A percentile compares a stretch with the other conserved stretches of the same genome.
phyloP scores from a whole-genome alignment of 2,329 filamentous ascomycete genomes.

The Chaetomium sp. region DNA sequence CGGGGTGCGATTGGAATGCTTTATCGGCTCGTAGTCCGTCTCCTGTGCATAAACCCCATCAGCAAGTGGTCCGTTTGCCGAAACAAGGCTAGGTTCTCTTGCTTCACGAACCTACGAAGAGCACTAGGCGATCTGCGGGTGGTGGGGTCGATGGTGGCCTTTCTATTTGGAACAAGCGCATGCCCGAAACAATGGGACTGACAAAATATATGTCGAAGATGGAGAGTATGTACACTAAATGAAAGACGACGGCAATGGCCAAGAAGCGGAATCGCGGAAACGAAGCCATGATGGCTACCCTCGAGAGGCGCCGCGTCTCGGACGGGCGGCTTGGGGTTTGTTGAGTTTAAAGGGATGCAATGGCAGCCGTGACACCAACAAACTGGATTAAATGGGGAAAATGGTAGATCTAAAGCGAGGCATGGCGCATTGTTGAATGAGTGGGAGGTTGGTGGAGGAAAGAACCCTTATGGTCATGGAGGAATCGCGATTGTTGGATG shows the following conservation, averaged over 20 bases:
- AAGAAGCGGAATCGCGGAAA: constrained; percentile 77
- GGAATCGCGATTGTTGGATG: neutral
- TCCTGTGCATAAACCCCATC: constrained; percentile 49
- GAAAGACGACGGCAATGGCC: constrained; percentile 86
- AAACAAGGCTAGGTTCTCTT: constrained; percentile 22
- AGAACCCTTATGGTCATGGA: constrained; percentile 14
- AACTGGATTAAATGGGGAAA: constrained; percentile 19
- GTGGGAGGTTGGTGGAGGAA: neutral
- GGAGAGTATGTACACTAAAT: constrained; percentile 88
- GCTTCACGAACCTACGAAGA: constrained; percentile 78
- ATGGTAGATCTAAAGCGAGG: constrained; percentile 20
- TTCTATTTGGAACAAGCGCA: constrained; percentile 77
- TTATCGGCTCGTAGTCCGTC: constrained; percentile 97
- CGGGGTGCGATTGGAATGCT: constrained; percentile 89
- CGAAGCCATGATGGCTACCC: constrained; percentile 52
- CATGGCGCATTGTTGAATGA: constrained; percentile 25
- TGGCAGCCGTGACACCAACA: neutral
- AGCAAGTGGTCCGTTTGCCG: neutral
- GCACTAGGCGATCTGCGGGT: constrained; percentile 85
- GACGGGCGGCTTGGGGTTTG: neutral
- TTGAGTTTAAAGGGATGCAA: neutral
- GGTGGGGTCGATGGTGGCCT: constrained; percentile 61
- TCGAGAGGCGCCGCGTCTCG: constrained; percentile 20
- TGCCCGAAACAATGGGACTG: constrained; percentile 93
- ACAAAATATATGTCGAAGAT: constrained; percentile 99